Evolutionary conservation across 2,329 filamentous ascomycete genomes (phyloP), one percentile per base, ranked within the genome.

Genomic region (Bisporella sp.): DNA sequence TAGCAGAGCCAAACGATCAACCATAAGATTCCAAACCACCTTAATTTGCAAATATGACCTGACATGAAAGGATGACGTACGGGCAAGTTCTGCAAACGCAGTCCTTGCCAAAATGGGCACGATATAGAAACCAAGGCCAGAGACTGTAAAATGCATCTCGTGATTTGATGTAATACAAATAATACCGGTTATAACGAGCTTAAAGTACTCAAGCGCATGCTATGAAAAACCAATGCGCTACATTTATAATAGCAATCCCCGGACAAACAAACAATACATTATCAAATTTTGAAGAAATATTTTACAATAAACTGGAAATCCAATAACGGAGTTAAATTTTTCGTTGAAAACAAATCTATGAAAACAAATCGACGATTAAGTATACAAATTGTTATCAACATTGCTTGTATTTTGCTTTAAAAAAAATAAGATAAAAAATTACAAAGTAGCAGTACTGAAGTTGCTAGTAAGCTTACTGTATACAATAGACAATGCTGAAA

Each of bases 151-250:
- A 21, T 35, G 47, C 49, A 44, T 49, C 41, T 32, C 31, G 47
- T 54, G 31, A 54, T 49, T 45, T 21, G 30, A 13, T 35, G 33
- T 32, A 51, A 29, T 52, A 56, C 66, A 89, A 85, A 91, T 66
- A 93, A 95, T 68, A 81, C 93, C 68, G 89, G 93, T 68, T 95
- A 95, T 74, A 89, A 92, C 66, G 86, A 87, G 45, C 78, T 95
- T 56, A 95, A 95, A 69, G 78, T 87, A 92, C 93, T 73, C 92
- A 92, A 67, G 78, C 78, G 53, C 80, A 89, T 64, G 93, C 89
- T 1, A 85, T 82, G 11, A 79, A 77, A 43, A 81, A 84, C 66
- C 81, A 86, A 60, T 84, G 82, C 45, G 75, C 74, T 58, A 84
- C 85, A 43, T 81, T 90, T 49, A 76, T 83, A 21, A 91, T 93